Conservation (phyloP, 257 asterid species). For the Solanum piurae region DNA sequence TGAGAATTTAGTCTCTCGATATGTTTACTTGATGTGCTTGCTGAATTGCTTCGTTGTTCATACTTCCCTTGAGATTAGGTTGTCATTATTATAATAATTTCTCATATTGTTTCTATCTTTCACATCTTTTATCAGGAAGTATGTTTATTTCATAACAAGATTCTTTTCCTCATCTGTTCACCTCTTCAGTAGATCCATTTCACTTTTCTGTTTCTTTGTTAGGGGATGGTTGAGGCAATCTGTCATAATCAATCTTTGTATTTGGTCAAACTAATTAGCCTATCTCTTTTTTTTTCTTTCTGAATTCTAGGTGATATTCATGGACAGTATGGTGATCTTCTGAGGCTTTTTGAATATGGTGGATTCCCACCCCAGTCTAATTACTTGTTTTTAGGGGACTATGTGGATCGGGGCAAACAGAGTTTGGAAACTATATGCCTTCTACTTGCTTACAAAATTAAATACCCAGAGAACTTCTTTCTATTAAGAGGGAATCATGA, state of each 20-base stretch:
- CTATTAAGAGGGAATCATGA: slow-evolving; percentile 27
- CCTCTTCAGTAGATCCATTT: background rate
- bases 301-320: slow-evolving; percentile 27
- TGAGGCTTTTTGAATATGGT: slow-evolving; percentile 28
- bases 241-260: background rate
- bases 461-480: slow-evolving; percentile 23
- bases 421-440: slow-evolving; percentile 30
- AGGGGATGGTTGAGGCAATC: background rate
- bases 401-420: slow-evolving; percentile 32
- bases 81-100: background rate
- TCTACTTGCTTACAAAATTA: slow-evolving; percentile 26
- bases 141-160: background rate
- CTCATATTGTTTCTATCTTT: background rate
- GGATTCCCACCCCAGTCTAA: slow-evolving; percentile 29
- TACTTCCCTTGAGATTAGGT: background rate
- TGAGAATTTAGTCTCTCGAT: background rate
- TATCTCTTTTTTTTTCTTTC: background rate
- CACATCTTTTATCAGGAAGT: background rate
- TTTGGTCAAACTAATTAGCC: background rate
- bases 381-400: slow-evolving; percentile 27
- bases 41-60: background rate
- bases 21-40: background rate
- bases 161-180: background rate
- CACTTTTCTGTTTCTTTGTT: background rate
- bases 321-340: slow-evolving; percentile 28